Evolutionary conservation across 352 stramenopile genomes (phyloP).

Genomic region (Pythium sp.): DNA sequence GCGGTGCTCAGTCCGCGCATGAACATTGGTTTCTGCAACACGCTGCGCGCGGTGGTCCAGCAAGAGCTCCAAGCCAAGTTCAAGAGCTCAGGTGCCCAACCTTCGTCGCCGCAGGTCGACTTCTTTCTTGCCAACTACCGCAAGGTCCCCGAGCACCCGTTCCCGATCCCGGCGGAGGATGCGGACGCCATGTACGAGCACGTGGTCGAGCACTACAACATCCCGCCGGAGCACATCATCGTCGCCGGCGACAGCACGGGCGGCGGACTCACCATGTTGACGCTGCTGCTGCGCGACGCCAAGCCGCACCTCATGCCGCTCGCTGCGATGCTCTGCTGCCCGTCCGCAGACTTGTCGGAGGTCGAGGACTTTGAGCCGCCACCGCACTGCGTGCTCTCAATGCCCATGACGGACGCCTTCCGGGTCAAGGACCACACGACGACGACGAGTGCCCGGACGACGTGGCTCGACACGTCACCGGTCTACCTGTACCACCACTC

Average conservation of each 20-base stretch:
- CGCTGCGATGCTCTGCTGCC: constrained; percentile 32
- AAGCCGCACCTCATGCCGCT: constrained; percentile 19
- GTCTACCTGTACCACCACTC: constrained; percentile 27
- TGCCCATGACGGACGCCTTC: constrained; percentile 5
- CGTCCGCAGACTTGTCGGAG: constrained; percentile 27
- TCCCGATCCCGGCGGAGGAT: constrained; percentile 35
- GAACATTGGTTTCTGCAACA: constrained; percentile 42
- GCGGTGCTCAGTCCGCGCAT: constrained; percentile 35
- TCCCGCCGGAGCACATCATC: constrained; percentile 36
- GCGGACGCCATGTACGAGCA: constrained; percentile 39
- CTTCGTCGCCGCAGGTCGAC: constrained; percentile 22
- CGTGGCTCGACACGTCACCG: no score
- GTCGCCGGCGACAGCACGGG: constrained; percentile 48
- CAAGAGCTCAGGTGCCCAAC: neutral
- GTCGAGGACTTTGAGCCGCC: constrained; percentile 6
- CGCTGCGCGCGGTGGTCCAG: constrained; percentile 20
- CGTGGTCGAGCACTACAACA: constrained; percentile 23
- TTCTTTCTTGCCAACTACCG: constrained; percentile 51
- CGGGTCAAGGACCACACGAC: constrained; percentile 13
- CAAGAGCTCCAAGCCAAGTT: constrained; percentile 16
- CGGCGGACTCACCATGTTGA: constrained; percentile 42
- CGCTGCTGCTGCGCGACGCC: constrained; percentile 31
- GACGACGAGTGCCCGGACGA: no score
- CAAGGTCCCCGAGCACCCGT: constrained; percentile 41
- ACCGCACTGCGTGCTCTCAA: constrained; percentile 23